Evolutionary conservation across 768 basidiomycete species (phyloP).

Genomic region (Tricholoma sp.): DNA sequence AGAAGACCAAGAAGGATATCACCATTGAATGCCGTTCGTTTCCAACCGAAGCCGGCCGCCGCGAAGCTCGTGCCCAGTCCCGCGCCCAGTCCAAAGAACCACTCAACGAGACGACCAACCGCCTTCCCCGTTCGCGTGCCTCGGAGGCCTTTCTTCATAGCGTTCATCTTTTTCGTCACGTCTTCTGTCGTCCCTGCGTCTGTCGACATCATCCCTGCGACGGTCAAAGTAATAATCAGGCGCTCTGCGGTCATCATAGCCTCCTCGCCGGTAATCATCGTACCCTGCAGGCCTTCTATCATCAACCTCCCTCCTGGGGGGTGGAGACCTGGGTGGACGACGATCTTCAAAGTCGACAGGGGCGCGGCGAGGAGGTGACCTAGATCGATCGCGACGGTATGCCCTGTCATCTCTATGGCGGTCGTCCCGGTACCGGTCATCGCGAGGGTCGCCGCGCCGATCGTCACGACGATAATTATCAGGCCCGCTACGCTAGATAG

Average conservation of each 20-base stretch:
- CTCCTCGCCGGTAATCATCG: slow-evolving; percentile 84
- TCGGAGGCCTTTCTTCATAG: slow-evolving; percentile 69
- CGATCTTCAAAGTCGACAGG: slow-evolving; percentile 64
- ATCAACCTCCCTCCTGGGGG: slow-evolving; percentile 75
- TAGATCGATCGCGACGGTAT: slow-evolving; percentile 76
- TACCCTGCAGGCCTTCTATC: slow-evolving; percentile 89
- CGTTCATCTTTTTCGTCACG: slow-evolving; percentile 84
- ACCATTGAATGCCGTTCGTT: slow-evolving; percentile 33
- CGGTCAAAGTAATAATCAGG: slow-evolving; percentile 87
- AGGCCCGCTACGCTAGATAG: slow-evolving; percentile 52
- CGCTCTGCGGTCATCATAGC: slow-evolving; percentile 77
- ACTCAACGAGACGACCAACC: slow-evolving; percentile 65
- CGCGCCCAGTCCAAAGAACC: slow-evolving; percentile 21
- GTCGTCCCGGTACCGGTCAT: slow-evolving; percentile 58
- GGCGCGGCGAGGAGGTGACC: slow-evolving; percentile 67
- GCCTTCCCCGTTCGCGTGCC: slow-evolving; percentile 74
- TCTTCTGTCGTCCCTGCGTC: slow-evolving; percentile 70
- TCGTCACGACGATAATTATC: slow-evolving; percentile 79
- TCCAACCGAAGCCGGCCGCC: slow-evolving; percentile 30
- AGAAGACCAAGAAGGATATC: slow-evolving; percentile 48
- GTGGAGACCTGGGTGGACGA: slow-evolving; percentile 71
- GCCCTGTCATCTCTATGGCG: slow-evolving; percentile 48
- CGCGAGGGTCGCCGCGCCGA: slow-evolving; percentile 54
- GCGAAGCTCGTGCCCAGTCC: slow-evolving; percentile 4
- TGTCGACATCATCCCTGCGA: slow-evolving; percentile 72